phyloP scores from a whole-genome alignment of 208 protist species.

The Leishmania turanica region DNA sequence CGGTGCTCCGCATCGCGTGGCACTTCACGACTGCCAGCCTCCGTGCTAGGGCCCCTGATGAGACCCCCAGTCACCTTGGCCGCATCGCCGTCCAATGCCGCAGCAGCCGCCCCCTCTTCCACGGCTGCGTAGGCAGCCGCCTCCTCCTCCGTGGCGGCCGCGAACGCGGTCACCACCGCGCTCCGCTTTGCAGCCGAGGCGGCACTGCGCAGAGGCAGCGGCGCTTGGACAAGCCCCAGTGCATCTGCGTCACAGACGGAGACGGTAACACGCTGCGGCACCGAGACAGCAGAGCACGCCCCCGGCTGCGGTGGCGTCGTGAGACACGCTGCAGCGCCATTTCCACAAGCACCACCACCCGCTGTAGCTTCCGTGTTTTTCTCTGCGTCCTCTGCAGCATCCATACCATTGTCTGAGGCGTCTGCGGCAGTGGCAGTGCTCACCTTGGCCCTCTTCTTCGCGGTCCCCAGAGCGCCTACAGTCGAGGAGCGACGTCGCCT shows the following conservation, averaged over 20 bases:
- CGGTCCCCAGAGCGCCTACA: neutral
- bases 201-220: neutral
- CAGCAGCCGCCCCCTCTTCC: neutral
- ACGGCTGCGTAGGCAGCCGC: neutral
- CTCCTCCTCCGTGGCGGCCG: neutral
- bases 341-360: neutral
- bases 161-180: neutral
- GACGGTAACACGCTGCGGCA: neutral
- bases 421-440: neutral
- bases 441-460: neutral
- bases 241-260: neutral
- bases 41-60: neutral
- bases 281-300: neutral
- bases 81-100: neutral
- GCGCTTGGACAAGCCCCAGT: slow-evolving; percentile 3
- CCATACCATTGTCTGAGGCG: neutral
- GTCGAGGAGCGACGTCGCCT: neutral
- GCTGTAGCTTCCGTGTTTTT: neutral
- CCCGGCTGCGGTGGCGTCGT: neutral
- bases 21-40: neutral
- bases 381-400: neutral
- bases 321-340: neutral
- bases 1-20: neutral
- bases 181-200: neutral
- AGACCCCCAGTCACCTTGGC: neutral